These are phyloP conservation scores for Zymoseptoria pseudotritici DNA, from an alignment of 2,329 filamentous ascomycete species.

Conservation along the genomic window DNA sequence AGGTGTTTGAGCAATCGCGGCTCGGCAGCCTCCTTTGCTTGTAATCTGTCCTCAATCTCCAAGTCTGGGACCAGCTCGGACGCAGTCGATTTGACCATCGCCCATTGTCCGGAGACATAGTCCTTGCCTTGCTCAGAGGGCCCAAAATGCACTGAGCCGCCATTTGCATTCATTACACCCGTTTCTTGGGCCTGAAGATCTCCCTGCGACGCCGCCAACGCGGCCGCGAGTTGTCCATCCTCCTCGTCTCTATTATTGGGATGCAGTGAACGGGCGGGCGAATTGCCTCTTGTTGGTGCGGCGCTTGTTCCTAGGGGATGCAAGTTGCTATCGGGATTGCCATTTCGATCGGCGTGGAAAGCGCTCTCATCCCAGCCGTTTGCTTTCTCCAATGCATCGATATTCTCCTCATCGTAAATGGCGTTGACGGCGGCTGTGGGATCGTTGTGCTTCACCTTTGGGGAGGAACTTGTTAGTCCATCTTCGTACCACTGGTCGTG, in stretches of 20 bases:
- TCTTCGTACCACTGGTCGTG: neutral
- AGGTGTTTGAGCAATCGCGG: constrained; percentile 53
- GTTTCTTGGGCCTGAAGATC: constrained; percentile 41
- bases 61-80: constrained; percentile 48
- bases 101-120: constrained; percentile 46
- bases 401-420: constrained; percentile 27
- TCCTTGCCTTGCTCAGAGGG: constrained; percentile 50
- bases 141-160: constrained; percentile 40
- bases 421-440: constrained; percentile 22
- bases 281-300: constrained; percentile 25
- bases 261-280: constrained; percentile 19
- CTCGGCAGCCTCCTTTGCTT: constrained; percentile 41
- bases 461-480: neutral
- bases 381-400: constrained; percentile 18
- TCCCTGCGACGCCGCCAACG: constrained; percentile 20
- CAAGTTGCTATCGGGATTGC: constrained; percentile 19
- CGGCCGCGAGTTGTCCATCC: constrained; percentile 23
- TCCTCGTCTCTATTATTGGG: constrained; percentile 25
- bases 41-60: constrained; percentile 31
- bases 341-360: constrained; percentile 25
- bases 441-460: constrained; percentile 28
- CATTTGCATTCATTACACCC: constrained; percentile 40
- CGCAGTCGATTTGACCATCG: constrained; percentile 40
- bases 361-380: constrained; percentile 25
- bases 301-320: constrained; percentile 24